A percentile compares a stretch with the other conserved stretches of the same genome.
Conservation (phyloP, 73 alveolate species). For the Paramecium sonneborni region DNA sequence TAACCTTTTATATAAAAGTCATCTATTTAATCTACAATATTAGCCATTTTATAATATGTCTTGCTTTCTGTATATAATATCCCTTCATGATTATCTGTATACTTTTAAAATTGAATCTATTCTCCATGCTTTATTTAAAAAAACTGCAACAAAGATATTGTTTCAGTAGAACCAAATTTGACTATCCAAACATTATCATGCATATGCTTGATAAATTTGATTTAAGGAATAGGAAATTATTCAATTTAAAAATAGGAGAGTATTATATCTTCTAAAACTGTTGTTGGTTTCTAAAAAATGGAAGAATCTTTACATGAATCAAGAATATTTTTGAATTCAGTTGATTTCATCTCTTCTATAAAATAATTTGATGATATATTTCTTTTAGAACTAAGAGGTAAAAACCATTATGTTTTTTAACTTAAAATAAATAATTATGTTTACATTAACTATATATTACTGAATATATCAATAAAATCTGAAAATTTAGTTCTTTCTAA, state of each 20-base stretch:
- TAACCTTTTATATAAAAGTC: conserved; percentile 29
- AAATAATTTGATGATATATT: not conserved
- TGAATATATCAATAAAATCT: not conserved
- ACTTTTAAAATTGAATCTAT: not conserved
- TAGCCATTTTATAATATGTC: not conserved
- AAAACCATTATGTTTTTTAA: not conserved
- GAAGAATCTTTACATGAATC: conserved; percentile 9
- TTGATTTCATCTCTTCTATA: not conserved
- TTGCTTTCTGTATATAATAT: not conserved
- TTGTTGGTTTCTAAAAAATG: not conserved
- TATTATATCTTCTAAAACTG: not conserved
- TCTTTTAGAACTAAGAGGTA: not conserved
- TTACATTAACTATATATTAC: not conserved
- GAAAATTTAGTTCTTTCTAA: not conserved
- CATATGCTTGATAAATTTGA: not conserved
- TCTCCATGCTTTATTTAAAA: not conserved
- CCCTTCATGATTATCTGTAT: not conserved
- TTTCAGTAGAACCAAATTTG: not conserved
- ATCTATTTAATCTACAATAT: conserved; percentile 23
- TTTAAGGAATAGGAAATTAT: not conserved
- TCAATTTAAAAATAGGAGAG: not conserved
- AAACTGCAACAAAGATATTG: not conserved
- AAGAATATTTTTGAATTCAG: not conserved
- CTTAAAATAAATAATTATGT: not conserved
- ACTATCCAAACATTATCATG: not conserved